Evolutionary conservation across 345 rosid species (phyloP), one percentile per base, ranked within the genome.

Genomic region (Arabis hirsuta): DNA sequence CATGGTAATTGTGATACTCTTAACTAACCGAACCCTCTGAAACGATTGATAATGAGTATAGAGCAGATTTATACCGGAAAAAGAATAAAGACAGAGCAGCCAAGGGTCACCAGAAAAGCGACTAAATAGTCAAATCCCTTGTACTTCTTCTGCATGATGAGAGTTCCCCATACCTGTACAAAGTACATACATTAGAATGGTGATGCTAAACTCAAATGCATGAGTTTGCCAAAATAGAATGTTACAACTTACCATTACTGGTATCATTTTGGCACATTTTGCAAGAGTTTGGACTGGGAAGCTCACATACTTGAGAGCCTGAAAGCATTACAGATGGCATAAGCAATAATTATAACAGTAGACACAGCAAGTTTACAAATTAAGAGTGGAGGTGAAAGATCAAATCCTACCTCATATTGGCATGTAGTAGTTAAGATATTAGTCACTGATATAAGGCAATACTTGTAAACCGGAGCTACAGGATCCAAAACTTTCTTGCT

Each of bases 211-310:
- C 55, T 48, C 41, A 43, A 12, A 67, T 41, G 20, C 6, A 20
- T 2, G 51, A 7, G 2, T 34, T 42, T 36, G 9, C 41, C 11
- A 51, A 14, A 31, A 67, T 7, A 53, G 2, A 26, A 31, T 0
- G 22, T 20, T 9, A 19, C 1, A 50, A 20, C 92, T 77, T 77
- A 91, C 98, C 96, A 91, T 91, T 22, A 94, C 98, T 65, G 98
- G 97, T 76, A 94, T 91, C 98, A 94, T 94, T 80, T 94, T 94
- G 39, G 96, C 96, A 80, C 97, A 94, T 81, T 94, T 94, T 3
- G 98, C 96, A 72, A 91, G 84, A 32, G 96, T 91, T 82, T 94
- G 97, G 48, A 94, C 89, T 0, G 97, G 98, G 80, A 94, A 94
- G 68, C 97, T 94, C 65, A 94, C 96, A 84, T 91, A 91, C 80